These are phyloP conservation scores for Exobasidium cylindrosporum DNA, from an alignment of 1,284 basidiomycete genomes.

Conservation along the genomic window DNA sequence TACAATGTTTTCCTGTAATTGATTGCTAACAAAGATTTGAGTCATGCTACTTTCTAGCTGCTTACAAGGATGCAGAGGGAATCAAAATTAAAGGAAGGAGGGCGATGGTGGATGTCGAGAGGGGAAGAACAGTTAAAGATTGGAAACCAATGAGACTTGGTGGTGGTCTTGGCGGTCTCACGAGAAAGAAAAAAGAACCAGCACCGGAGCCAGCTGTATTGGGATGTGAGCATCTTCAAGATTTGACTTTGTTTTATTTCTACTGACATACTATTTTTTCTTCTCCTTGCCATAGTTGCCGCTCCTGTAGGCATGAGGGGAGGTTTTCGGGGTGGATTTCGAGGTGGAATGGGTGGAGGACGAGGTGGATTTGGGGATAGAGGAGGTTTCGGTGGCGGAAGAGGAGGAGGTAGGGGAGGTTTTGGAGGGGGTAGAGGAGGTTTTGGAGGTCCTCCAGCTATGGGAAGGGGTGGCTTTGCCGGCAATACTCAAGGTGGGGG, in stretches of 20 bases:
- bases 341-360: constrained; percentile 11
- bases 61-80: constrained; percentile 99
- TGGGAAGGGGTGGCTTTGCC: constrained; percentile 9
- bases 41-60: constrained; percentile 62
- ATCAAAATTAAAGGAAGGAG: constrained; percentile 90
- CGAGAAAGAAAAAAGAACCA: constrained; percentile 55
- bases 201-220: constrained; percentile 12
- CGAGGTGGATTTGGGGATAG: constrained; percentile 37
- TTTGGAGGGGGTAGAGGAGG: constrained; percentile 42
- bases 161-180: constrained; percentile 88
- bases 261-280: not conserved
- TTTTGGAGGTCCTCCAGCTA: constrained; percentile 21
- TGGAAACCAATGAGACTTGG: constrained; percentile 96
- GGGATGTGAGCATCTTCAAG: not conserved
- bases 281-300: not conserved
- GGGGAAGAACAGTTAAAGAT: constrained; percentile 92
- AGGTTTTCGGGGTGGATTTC: constrained; percentile 5
- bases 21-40: not conserved
- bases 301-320: not conserved
- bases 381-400: constrained; percentile 57
- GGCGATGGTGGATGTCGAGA: constrained; percentile 95
- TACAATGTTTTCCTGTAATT: not conserved
- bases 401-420: constrained; percentile 51
- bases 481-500: constrained; percentile 1
- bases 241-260: not conserved